These are phyloP conservation scores for Singerocomus inundabilis DNA, from an alignment of 1,284 basidiomycete genomes.

Conservation along the genomic window DNA sequence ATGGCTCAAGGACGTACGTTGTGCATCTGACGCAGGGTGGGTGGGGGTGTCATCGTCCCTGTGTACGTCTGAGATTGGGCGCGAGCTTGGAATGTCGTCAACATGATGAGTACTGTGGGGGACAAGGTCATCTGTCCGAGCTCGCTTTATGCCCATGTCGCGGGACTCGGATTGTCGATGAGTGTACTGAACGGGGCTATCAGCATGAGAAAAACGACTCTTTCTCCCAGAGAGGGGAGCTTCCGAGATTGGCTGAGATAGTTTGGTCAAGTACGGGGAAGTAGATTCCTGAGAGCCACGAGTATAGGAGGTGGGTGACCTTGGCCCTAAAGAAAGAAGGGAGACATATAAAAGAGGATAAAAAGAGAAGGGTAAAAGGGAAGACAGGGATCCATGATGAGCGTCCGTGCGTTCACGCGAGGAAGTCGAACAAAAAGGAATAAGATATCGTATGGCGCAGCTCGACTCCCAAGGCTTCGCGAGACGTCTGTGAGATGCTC, in stretches of 20 bases:
- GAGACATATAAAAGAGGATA: conserved; percentile 35
- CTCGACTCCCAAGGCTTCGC: conserved; percentile 54
- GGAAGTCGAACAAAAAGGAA: conserved; percentile 46
- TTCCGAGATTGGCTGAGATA: conserved; percentile 17
- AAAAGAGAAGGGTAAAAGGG: conserved; percentile 35
- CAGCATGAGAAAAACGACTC: conserved; percentile 28
- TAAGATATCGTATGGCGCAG: conserved; percentile 38
- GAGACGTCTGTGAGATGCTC: conserved; percentile 43
- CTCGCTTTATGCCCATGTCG: conserved; percentile 16
- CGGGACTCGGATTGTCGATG: conserved; percentile 14
- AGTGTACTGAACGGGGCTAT: conserved; percentile 9
- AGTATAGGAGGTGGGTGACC: conserved; percentile 39
- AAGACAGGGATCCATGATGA: conserved; percentile 50
- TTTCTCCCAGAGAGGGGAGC: conserved; percentile 8
- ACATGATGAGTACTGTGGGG: conserved; percentile 12
- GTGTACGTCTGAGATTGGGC: conserved; percentile 17
- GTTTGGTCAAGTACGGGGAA: conserved; percentile 18
- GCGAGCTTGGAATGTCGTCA: conserved; percentile 23
- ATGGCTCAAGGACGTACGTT: conserved; percentile 45
- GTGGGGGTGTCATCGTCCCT: conserved; percentile 17
- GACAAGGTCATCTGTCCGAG: conserved; percentile 20
- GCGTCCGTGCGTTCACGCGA: conserved; percentile 52
- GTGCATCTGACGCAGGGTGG: conserved; percentile 28
- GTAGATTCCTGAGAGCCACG: conserved; percentile 28
- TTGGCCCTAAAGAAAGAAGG: conserved; percentile 53